Evolutionary conservation across 169 alveolate genomes (phyloP).

Genomic region (Cryptosporidium meleagridis): DNA sequence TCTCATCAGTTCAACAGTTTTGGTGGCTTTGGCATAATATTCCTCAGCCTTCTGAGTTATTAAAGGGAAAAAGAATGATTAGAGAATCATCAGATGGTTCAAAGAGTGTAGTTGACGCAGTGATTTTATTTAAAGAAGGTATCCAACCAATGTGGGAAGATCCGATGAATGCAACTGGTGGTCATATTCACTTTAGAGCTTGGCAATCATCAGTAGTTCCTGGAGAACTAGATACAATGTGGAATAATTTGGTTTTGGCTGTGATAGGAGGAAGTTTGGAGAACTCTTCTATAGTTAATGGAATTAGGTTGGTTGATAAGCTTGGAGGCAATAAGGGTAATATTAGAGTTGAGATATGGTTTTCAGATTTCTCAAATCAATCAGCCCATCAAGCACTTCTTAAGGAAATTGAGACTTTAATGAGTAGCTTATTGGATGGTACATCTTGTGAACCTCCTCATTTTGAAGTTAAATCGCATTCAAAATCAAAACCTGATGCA

Average conservation of each 20-base stretch:
- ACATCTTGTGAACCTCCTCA: slow-evolving; percentile 55
- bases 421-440: slow-evolving; percentile 80
- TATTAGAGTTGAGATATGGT: slow-evolving; percentile 80
- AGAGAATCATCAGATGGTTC: slow-evolving; percentile 72
- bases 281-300: slow-evolving; percentile 81
- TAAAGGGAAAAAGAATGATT: slow-evolving; percentile 72
- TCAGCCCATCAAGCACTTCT: slow-evolving; percentile 71
- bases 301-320: slow-evolving; percentile 84
- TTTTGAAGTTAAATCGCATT: slow-evolving; percentile 75
- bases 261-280: slow-evolving; percentile 84
- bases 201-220: slow-evolving; percentile 82
- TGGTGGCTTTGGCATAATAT: slow-evolving; percentile 86
- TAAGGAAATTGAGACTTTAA: slow-evolving; percentile 78
- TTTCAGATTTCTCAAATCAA: slow-evolving; percentile 77
- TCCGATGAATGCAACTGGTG: slow-evolving; percentile 85
- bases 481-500: slow-evolving; percentile 76
- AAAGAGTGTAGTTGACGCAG: slow-evolving; percentile 63
- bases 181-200: slow-evolving; percentile 86
- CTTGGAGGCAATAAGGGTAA: slow-evolving; percentile 74
- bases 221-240: slow-evolving; percentile 83
- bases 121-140: slow-evolving; percentile 79
- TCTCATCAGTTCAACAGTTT: slow-evolving; percentile 84
- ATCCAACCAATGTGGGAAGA: slow-evolving; percentile 90
- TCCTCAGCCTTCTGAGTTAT: slow-evolving; percentile 85
- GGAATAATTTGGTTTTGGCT: slow-evolving; percentile 86